Conservation (phyloP, 1,284 basidiomycete genomes). For the Pterulicium gracile region DNA sequence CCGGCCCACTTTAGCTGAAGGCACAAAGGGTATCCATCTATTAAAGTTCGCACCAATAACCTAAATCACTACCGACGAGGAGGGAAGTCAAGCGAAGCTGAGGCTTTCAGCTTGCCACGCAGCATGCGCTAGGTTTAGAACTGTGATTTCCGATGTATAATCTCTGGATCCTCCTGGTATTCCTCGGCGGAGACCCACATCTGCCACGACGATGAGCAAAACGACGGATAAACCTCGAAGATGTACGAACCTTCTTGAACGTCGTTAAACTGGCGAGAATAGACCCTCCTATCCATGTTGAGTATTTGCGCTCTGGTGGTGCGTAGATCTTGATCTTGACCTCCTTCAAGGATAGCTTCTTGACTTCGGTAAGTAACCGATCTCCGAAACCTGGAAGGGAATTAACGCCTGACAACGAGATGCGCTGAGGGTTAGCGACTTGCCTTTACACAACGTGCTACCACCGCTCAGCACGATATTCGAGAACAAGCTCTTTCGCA, state of each 20-base stretch:
- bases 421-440: conserved; percentile 12
- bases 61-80: too few species aligned
- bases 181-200: conserved; percentile 99
- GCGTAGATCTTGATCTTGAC: conserved; percentile 99
- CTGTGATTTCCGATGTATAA: conserved; percentile 88
- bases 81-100: too few species aligned
- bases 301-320: conserved; percentile 99
- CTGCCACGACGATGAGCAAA: conserved; percentile 25
- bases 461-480: conserved; percentile 97
- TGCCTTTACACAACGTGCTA: conserved; percentile 88
- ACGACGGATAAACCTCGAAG: conserved; percentile 8
- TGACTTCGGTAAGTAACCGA: conserved; percentile 89
- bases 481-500: conserved; percentile 90
- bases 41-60: too few species aligned
- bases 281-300: conserved; percentile 98
- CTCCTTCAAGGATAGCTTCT: conserved; percentile 93
- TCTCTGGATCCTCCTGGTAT: conserved; percentile 98
- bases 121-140: conserved; percentile 42
- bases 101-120: too few species aligned
- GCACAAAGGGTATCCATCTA: too few species aligned
- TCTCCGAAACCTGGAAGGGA: conserved; percentile 79
- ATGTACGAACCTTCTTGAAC: conserved; percentile 82
- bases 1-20: too few species aligned
- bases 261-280: conserved; percentile 93
- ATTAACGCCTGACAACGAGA: conserved; percentile 9